Base-by-base conservation (phyloP, 148 eudicot species). In the Arbutus unedo region DNA sequence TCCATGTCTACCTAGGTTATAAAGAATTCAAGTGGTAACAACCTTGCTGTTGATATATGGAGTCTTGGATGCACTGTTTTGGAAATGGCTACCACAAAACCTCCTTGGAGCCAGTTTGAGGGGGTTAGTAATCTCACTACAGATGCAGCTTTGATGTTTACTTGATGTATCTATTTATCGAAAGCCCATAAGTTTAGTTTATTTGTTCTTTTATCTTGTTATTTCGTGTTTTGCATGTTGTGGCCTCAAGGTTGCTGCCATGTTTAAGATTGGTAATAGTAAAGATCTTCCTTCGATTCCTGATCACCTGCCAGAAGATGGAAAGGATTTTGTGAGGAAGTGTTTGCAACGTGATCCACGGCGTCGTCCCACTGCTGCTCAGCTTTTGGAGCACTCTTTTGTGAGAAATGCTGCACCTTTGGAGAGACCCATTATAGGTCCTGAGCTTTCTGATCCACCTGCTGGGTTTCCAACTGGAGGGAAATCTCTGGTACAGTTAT, bases 21-120 rank as follows among this genome's bases (percentile, higher is more conserved):
- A 76, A 93, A 90, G 72, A 95, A 95, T 82, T 81, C 96, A 62
- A 89, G 54, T 84, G 97, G 97, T 81, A 81, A 87, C 87, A 88
- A 85, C 89, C 96, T 93, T 86, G 94, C 98, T 83, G 97, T 93
- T 64, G 97, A 93, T 81, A 87, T 95, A 77, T 95, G 98, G 98
- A 95, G 98, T 85, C 98, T 95, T 84, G 98, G 98, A 77, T 95
- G 98, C 88, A 95, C 98, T 45, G 97, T 93, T 81, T 85, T 95
- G 82, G 98, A 95, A 85, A 95, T 95, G 98, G 98, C 97, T 67
- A 91, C 96, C 43, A 87, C 97, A 68, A 95, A 95, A 82, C 98
- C 98, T 45, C 99, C 99, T 45, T 94, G 98, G 98, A 94, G 94
- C 86, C 99, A 96, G 86, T 94, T 90, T 89, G 98, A 96, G 91